Conservation (phyloP, 2,329 filamentous ascomycete genomes). For the Daldinia sp. region DNA sequence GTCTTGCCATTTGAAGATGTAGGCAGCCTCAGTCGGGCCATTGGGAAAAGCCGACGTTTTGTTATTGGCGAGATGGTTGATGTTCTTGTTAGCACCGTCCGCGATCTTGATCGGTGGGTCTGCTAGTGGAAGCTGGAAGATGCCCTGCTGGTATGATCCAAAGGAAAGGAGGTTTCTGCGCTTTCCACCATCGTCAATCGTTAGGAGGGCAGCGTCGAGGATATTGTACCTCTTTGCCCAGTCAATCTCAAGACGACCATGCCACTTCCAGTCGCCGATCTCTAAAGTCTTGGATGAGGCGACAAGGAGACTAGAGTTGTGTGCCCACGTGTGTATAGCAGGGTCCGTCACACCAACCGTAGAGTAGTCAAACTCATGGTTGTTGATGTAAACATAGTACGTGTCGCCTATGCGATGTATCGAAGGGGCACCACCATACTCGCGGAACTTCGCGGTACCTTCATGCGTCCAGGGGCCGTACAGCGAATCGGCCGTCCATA, state of each 20-base stretch:
- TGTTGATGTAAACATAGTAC: constrained; percentile 40
- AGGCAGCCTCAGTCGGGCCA: constrained; percentile 33
- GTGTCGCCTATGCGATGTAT: constrained; percentile 33
- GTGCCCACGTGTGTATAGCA: constrained; percentile 22
- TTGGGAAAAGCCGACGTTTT: constrained; percentile 23
- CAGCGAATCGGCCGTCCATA: constrained; percentile 39
- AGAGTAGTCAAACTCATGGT: constrained; percentile 37
- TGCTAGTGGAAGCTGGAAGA: constrained; percentile 39
- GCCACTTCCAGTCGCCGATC: constrained; percentile 31
- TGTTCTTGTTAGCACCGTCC: constrained; percentile 18
- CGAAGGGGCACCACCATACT: constrained; percentile 35
- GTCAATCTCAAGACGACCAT: constrained; percentile 36
- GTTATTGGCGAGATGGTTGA: constrained; percentile 38
- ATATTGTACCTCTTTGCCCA: constrained; percentile 39
- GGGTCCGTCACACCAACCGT: constrained; percentile 30
- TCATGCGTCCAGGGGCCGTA: constrained; percentile 39
- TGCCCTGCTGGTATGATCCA: constrained; percentile 40
- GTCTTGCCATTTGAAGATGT: constrained; percentile 29
- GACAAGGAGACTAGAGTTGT: constrained; percentile 34
- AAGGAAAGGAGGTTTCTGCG: constrained; percentile 34
- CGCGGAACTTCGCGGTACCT: constrained; percentile 23
- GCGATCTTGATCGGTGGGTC: constrained; percentile 31
- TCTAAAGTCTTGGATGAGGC: constrained; percentile 35
- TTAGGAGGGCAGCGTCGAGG: constrained; percentile 37
- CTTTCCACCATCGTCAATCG: constrained; percentile 18